Base-by-base conservation (phyloP, 305 asterid genomes). In the Coffea humblotiana region DNA sequence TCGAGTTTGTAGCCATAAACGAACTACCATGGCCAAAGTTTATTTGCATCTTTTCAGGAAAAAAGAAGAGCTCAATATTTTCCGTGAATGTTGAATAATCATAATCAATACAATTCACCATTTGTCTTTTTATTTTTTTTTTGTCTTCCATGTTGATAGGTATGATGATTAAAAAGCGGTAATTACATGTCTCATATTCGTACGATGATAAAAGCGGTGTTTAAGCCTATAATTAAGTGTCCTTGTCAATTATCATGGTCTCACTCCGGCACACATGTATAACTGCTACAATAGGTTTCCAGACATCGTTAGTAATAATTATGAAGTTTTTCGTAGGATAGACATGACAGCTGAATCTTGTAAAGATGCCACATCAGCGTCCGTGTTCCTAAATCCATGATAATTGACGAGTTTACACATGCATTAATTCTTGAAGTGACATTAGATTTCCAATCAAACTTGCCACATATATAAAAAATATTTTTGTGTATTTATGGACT, bases 141-240 rank as follows among this genome's bases (percentile, higher is more conserved):
- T 10, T 63, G 12, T 11, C 18, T 25, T 3, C 2, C 5, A n/a
- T 0, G 18, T 63, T 3, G 25, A 8, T 7, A 60, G 13, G 14
- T 52, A 15, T 52, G 58, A 10, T 52, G 19, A 14, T 11, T 18
- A 10, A 51, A 51, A 13, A 54, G 16, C 16, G 16, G 6, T 18
- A 15, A 45, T 4, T 4, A 45, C 9, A 45, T 45, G 48, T 45
- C 48, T 45, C 32, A 51, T 0, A 51, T 13, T 8, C 12, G 14
- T 52, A 15, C 12, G 58, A 10, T 52, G 19, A 14, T 11, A 18
- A 52, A 15, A 56, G 19, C 19, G 19, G 5, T 21, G 3, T 3
- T 7, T 56, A 35, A 75, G 67, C 40, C 23, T 63, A 12, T 27
- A 12, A 25, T 29, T 68, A n/a, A 77, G 65, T 68, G 81, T 78